Conservation (phyloP, 768 basidiomycete genomes). For the Gelatoporia subvermispora region DNA sequence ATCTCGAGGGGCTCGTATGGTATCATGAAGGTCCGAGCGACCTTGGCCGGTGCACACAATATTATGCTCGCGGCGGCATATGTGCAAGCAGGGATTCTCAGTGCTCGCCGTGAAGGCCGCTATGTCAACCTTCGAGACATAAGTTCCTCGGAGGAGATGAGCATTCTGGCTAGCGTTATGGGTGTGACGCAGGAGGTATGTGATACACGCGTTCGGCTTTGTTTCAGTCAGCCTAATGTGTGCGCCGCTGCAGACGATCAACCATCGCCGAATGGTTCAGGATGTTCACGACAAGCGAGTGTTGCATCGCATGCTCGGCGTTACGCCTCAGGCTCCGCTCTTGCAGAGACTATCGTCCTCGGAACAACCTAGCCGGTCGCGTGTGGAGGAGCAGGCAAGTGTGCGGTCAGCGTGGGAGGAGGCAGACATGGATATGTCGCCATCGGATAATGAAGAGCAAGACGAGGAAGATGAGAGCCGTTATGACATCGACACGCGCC, state of each 20-base stretch:
- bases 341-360: neutral
- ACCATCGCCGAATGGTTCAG: slow-evolving; percentile 63
- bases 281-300: slow-evolving; percentile 59
- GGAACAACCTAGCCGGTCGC: slow-evolving; percentile 2
- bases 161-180: slow-evolving; percentile 75
- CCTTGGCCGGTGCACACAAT: slow-evolving; percentile 75
- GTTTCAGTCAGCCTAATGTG: slow-evolving; percentile 1
- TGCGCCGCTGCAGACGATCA: slow-evolving; percentile 51
- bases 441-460: slow-evolving; percentile 23
- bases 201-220: neutral
- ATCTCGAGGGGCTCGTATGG: slow-evolving; percentile 86
- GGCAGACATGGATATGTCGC: slow-evolving; percentile 30
- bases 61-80: slow-evolving; percentile 77
- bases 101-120: slow-evolving; percentile 48
- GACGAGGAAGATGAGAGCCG: slow-evolving; percentile 52
- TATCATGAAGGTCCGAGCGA: slow-evolving; percentile 74
- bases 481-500: slow-evolving; percentile 26
- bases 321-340: slow-evolving; percentile 21
- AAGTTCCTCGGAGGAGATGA: slow-evolving; percentile 59
- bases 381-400: slow-evolving; percentile 17
- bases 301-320: slow-evolving; percentile 56
- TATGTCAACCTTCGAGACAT: slow-evolving; percentile 39
- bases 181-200: slow-evolving; percentile 80
- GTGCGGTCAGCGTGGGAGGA: slow-evolving; percentile 37
- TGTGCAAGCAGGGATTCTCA: slow-evolving; percentile 56